A percentile compares a stretch with the other conserved stretches of the same genome.
These are phyloP conservation scores for Yamadazyma siamensis DNA, from an alignment of 1,139 yeast genomes.

Conservation along the genomic window DNA sequence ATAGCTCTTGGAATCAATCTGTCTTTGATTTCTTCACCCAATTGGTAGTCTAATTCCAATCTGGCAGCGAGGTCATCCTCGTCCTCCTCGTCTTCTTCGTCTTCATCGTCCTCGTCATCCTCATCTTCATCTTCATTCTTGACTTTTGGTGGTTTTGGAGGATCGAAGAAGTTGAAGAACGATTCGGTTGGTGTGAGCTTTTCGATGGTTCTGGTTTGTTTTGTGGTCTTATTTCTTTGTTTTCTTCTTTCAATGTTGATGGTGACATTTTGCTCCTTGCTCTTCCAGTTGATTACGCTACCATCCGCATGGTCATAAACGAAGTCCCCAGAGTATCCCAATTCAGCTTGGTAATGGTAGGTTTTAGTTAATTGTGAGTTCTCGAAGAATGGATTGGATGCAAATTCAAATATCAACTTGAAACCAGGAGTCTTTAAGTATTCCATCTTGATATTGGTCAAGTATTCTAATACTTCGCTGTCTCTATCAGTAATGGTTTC, in stretches of 20 bases:
- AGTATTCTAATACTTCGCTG: conserved; percentile 70
- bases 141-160: conserved; percentile 74
- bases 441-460: conserved; percentile 73
- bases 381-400: conserved; percentile 72
- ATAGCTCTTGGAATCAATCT: conserved; percentile 93
- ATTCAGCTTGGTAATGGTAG: conserved; percentile 90
- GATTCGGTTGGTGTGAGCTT: conserved; percentile 91
- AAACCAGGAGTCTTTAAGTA: conserved; percentile 90
- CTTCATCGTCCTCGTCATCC: conserved; percentile 28
- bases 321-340: conserved; percentile 94
- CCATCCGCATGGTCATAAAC: conserved; percentile 98
- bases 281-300: conserved; percentile 77
- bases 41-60: conserved; percentile 88
- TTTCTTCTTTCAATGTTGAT: conserved; percentile 88
- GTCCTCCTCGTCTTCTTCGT: conserved; percentile 48
- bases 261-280: conserved; percentile 80
- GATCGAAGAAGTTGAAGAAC: conserved; percentile 92
- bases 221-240: conserved; percentile 96
- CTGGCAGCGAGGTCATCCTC: conserved; percentile 78
- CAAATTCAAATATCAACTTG: conserved; percentile 77
- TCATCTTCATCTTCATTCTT: conserved; percentile 43
- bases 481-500: conserved; percentile 91
- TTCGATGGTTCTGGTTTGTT: conserved; percentile 94
- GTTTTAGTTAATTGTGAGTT: conserved; percentile 75
- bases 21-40: conserved; percentile 96